phyloP scores from a whole-genome alignment of 2,329 filamentous ascomycete species.

The Sclerotinia borealis region DNA sequence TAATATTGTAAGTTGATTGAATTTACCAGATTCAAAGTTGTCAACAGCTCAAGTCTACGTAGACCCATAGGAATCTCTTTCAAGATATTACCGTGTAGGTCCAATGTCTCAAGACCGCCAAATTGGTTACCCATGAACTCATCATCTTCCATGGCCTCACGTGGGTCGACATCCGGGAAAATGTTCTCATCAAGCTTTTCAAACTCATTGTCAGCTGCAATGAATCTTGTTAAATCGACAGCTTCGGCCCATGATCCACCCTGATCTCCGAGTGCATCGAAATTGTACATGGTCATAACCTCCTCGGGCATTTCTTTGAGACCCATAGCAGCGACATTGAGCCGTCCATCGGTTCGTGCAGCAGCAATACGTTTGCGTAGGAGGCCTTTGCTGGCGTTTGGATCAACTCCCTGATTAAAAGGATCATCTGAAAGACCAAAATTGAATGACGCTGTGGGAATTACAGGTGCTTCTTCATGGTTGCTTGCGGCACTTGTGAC shows the following conservation, averaged over 20 bases:
- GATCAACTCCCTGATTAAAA: slow-evolving; percentile 59
- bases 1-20: not conserved
- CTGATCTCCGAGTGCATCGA: slow-evolving; percentile 57
- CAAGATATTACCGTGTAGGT: slow-evolving; percentile 81
- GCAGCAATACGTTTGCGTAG: slow-evolving; percentile 65
- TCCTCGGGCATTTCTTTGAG: slow-evolving; percentile 74
- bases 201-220: slow-evolving; percentile 86
- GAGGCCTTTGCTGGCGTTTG: slow-evolving; percentile 57
- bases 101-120: slow-evolving; percentile 70
- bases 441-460: slow-evolving; percentile 49
- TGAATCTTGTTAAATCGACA: slow-evolving; percentile 77
- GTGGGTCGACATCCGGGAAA: slow-evolving; percentile 67
- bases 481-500: slow-evolving; percentile 28
- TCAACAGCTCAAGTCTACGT: slow-evolving; percentile 65
- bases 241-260: slow-evolving; percentile 81
- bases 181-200: slow-evolving; percentile 64
- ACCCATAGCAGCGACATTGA: slow-evolving; percentile 84
- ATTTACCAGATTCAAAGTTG: slow-evolving; percentile 73
- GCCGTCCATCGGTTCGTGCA: slow-evolving; percentile 69
- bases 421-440: slow-evolving; percentile 59
- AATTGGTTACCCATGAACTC: slow-evolving; percentile 71
- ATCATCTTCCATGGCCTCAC: slow-evolving; percentile 52
- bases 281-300: slow-evolving; percentile 85
- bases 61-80: slow-evolving; percentile 68
- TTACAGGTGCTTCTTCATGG: slow-evolving; percentile 35